Evolutionary conservation across 257 asterid genomes (phyloP), one percentile per base, ranked within the genome.

Genomic region (Cordia subcordata): DNA sequence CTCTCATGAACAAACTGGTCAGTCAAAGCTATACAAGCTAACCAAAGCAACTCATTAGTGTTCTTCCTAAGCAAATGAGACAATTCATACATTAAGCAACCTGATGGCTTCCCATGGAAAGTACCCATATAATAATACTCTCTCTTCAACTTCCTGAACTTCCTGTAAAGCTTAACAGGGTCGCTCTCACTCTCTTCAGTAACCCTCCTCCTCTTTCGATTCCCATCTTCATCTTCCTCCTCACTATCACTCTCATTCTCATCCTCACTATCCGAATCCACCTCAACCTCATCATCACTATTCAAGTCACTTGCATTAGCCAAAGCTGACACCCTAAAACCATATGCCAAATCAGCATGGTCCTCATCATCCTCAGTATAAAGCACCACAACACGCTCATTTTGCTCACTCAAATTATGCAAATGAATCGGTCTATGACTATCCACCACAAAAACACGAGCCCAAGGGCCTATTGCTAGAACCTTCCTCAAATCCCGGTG

Each of bases 341-440:
- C 96, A 42, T 93, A 90, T 0, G 87, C 80, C 73, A 93, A 71
- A 76, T 93, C 97, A 42, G 90, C 88, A 55, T 85, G 96, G 4
- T 79, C 69, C 77, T 85, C 96, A 54, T 93, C 96, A 46, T 87
- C 99, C 67, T 16, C 64, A 3, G 96, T 83, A 56, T 89, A 85
- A 17, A 93, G 94, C 76, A 87, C 96, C 19, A 93, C 91, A 52
- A 93, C 96, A 8, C 83, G 69, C 53, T 82, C 90, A 73, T 93
- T 93, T 65, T 75, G 78, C 49, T 75, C 77, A 39, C 88, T 81
- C 70, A 90, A 59, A 73, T 93, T 93, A 68, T 90, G 99, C 74
- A 93, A 80, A 72, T 93, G 99, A 60, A 93, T 90, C 0, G 99
- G 97, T 79, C 96, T 81, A 69, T 93, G 99, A 78, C 96, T 93